Percentiles rank a stretch among this genome's conserved stretches.
These are phyloP conservation scores for Russula virescens DNA, from an alignment of 768 basidiomycete genomes.

Conservation along the genomic window DNA sequence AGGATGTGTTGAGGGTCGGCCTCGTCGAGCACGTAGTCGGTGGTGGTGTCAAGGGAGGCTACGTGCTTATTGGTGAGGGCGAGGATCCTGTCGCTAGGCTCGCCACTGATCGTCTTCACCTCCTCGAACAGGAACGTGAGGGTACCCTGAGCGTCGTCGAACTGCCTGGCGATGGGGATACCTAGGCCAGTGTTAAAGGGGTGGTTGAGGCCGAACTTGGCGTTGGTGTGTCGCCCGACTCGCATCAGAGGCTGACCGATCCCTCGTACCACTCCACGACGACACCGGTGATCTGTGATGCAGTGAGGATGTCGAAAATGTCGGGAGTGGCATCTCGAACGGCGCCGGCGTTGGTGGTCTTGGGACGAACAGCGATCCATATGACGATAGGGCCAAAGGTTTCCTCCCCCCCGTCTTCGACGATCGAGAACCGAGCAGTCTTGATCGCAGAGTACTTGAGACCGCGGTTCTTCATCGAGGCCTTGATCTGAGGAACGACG, in stretches of 20 bases:
- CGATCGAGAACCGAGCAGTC: constrained; percentile 28
- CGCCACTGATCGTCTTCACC: constrained; percentile 26
- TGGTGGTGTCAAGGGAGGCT: constrained; percentile 25
- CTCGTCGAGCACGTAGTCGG: constrained; percentile 25
- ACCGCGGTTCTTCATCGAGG: constrained; percentile 31
- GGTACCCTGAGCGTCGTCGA: no score
- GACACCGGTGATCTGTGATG: constrained; percentile 30
- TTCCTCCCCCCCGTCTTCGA: constrained; percentile 13
- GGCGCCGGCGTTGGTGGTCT: no score
- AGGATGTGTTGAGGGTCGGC: no score
- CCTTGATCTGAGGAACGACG: constrained; percentile 36
- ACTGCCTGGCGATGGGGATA: no score
- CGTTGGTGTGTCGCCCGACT: constrained; percentile 13
- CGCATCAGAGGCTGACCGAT: constrained; percentile 5
- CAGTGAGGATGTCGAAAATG: constrained; percentile 35
- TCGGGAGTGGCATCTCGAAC: constrained; percentile 34
- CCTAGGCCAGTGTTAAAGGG: no score
- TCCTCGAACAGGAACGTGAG: constrained; percentile 33
- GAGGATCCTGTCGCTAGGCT: constrained; percentile 25
- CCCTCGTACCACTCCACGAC: constrained; percentile 14
- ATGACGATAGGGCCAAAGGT: no score
- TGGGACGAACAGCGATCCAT: no score
- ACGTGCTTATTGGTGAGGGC: constrained; percentile 27
- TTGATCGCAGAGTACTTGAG: constrained; percentile 32
- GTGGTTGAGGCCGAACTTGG: constrained; percentile 21